These are phyloP conservation scores for Herpotrichia juniperi DNA, from an alignment of 2,329 filamentous ascomycete genomes.

Conservation along the genomic window DNA sequence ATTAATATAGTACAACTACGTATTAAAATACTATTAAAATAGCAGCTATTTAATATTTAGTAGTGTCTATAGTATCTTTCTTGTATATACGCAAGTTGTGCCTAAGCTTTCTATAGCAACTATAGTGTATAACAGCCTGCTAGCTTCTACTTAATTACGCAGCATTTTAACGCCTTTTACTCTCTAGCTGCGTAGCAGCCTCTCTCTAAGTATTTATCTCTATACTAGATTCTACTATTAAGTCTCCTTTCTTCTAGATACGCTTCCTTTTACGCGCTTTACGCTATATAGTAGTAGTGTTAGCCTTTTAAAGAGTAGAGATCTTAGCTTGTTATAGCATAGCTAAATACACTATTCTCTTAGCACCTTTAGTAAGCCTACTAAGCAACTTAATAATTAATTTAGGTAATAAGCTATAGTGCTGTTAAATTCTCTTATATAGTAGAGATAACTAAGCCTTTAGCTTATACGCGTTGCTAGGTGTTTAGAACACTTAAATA, in stretches of 20 bases:
- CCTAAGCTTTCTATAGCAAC: conserved; percentile 4
- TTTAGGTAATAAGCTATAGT: conserved; percentile 4
- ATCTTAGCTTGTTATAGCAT: conserved; percentile 2
- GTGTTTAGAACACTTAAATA: conserved; percentile 14
- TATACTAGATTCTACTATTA: conserved; percentile 12
- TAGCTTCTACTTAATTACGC: conserved; percentile 4
- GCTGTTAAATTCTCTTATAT: conserved; percentile 8
- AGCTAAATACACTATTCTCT: conserved; percentile 7
- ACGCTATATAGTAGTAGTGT: conserved; percentile 5
- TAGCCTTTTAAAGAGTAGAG: no score
- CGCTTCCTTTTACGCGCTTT: conserved; percentile 13
- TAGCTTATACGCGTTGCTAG: conserved; percentile 11
- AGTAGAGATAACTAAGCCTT: conserved; percentile 11
- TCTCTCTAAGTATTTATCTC: conserved; percentile 11
- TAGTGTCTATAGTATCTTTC: conserved; percentile 4
- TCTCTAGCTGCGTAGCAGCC: conserved; percentile 10
- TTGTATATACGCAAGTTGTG: conserved; percentile 8
- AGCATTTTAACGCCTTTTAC: conserved; percentile 9
- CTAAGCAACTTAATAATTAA: no score
- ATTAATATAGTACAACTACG: conserved; percentile 1
- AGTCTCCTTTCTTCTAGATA: conserved; percentile 12
- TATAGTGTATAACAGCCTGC: conserved; percentile 2
- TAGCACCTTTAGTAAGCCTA: conserved; percentile 6
- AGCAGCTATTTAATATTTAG: no score
- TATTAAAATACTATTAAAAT: not conserved